Base-by-base conservation (phyloP, 805 yeast genomes). In the Clavispora carvajalis region DNA sequence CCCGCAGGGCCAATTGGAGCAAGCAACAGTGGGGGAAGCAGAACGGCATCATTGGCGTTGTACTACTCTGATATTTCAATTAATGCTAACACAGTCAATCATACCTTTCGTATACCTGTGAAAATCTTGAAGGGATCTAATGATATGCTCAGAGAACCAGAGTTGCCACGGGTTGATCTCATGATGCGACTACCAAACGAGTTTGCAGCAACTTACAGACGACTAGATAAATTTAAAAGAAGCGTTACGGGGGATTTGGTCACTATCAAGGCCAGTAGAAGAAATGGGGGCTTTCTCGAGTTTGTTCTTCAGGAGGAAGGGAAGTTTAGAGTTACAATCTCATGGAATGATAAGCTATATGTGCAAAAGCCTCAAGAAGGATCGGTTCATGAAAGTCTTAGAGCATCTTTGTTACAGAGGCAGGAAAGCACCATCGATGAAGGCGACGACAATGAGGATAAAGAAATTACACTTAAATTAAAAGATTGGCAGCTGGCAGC, bases 51-150 rank as follows among this genome's bases (percentile, higher is more conserved):
- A 17, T 59, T 84, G 40, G 77, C 80, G 0, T 49, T 84, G 12
- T 71, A 68, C 47, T 81, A 79, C 52, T 69, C 76, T 15, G 80
- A 77, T 45, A 62, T 59, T 58, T 51, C 64, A 58, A 25, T 56
- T 58, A 37, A 57, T 59, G 39, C 71, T 8, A 70, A 73, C 18
- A 62, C 76, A 3, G 70, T 85, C 13, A 73, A 74, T 45, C 88
- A 83, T 52, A 73, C 85, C 7, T 79, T 81, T 51, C 77, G 79
- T 37, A 75, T 90, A 15, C 91, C 95, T 0, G 85, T 85, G 1
- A 67, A 80, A 48, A 65, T 85, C 31, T 53, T 85, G 41, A 74
- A 79, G 43, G 69, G 67, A 46, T 74, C 70, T 12, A 78, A 74
- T 44, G 80, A 77, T 41, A 54, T 71, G 36, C 63, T 69, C 15